These are phyloP conservation scores for Globisporangium recalcitrans DNA, from an alignment of 352 stramenopile species.

Conservation along the genomic window DNA sequence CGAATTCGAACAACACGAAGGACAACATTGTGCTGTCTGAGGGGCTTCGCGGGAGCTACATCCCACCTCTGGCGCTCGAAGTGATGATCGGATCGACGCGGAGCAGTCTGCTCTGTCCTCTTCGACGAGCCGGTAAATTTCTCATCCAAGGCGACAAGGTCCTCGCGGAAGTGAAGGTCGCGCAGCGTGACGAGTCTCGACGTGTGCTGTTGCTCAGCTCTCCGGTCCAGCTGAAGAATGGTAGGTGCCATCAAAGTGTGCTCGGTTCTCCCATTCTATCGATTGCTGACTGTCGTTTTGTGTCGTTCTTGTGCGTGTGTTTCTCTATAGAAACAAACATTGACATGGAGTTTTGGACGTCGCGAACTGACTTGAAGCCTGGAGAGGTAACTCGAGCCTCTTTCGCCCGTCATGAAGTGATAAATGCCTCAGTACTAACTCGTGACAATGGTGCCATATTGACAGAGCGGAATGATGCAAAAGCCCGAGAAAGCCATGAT, in stretches of 20 bases:
- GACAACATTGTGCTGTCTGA: conserved; percentile 72
- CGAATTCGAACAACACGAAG: conserved; percentile 23
- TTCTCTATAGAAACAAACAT: conserved; percentile 54
- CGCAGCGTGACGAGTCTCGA: conserved; percentile 78
- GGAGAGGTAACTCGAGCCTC: conserved; percentile 31
- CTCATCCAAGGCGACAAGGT: conserved; percentile 84
- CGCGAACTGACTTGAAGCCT: conserved; percentile 37
- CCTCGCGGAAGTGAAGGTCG: conserved; percentile 84
- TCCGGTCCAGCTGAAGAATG: conserved; percentile 87
- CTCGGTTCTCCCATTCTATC: background rate
- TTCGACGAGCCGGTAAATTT: conserved; percentile 84
- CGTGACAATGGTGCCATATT: background rate
- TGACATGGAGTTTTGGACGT: conserved; percentile 81
- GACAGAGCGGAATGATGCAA: conserved; percentile 33
- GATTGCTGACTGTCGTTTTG: background rate
- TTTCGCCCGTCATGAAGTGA: background rate
- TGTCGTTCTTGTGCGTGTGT: conserved; percentile 3
- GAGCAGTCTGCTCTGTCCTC: conserved; percentile 75
- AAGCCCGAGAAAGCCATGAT: conserved; percentile 41
- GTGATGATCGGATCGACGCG: conserved; percentile 64
- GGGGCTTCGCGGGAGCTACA: conserved; percentile 71
- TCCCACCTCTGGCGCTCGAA: conserved; percentile 81
- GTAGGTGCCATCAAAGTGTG: conserved; percentile 24
- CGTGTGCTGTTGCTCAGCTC: conserved; percentile 81
- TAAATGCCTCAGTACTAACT: background rate